Evolutionary conservation across 2,329 filamentous ascomycete species (phyloP), one percentile per base, ranked within the genome.

Genomic region (Aspergillus neotritici): DNA sequence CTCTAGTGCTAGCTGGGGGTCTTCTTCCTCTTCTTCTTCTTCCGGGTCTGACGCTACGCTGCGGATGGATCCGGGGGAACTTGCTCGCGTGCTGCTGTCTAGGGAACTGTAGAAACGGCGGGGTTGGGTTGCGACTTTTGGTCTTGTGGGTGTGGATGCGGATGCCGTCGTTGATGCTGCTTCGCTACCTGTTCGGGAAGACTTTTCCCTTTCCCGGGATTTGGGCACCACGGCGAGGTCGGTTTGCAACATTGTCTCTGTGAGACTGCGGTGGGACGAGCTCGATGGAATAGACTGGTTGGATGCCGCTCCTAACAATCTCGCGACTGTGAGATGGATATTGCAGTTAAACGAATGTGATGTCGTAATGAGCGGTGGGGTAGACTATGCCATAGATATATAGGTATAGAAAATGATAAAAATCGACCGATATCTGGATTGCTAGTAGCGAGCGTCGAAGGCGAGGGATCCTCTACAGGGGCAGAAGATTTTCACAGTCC

Each of bases 21-120:
- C 21, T 4, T 25, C 15, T 21, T 12, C 25, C 12, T 29, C 17
- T n/a, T n/a, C n/a, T n/a, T n/a, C n/a, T n/a, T n/a, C n/a, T n/a
- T n/a, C n/a, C n/a, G n/a, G n/a, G n/a, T n/a, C n/a, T 25, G 21
- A 8, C 3, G 21, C 9, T 15, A 7, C 21, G 36, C 13, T 14
- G 29, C 36, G n/a, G 30, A 25, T 5, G 12, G 34, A 14, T 17
- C 31, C 17, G 21, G 29, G 14, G 31, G 40, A 33, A 34, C 43
- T 17, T 34, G 42, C 21, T 17, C 36, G 41, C 14, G 28, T 35
- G 2, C 39, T 38, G 21, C 30, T 40, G 25, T 44, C 40, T 28
- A 41, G 25, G n/a, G 50, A 34, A 30, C 45, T 41, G 21, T 53
- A 54, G 34, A 48, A 53, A n/a, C 50, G 48, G 10, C 44, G 46